Base-by-base conservation (phyloP, 495 filamentous ascomycete species). In the Endocarpon pusillum region DNA sequence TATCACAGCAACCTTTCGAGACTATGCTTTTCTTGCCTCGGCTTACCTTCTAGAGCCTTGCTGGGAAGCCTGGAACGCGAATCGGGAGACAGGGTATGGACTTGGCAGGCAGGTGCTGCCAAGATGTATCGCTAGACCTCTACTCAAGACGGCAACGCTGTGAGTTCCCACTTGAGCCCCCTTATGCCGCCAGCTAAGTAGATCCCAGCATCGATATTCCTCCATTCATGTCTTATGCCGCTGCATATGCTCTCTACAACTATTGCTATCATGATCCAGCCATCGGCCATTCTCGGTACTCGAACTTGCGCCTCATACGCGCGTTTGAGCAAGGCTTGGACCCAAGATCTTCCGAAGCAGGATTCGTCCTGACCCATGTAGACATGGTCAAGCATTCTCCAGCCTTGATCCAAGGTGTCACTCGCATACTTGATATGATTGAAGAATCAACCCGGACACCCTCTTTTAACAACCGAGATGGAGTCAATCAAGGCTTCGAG, bases 161-260 rank as follows among this genome's bases (percentile, higher is more conserved):
- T 91, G 65, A 59, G 79, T 71, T 19, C 33, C 12, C 32, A 21
- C 29, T 23, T 20, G 1, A 32, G 32, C 17, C 24, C 3, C 41
- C 21, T 23, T 40, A 18, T 36, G 9, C 25, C 35, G 16, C 17
- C 21, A 29, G 16, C 15, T 38, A 33, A 21, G 22, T 2, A 14
- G 14, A 32, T 32, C 3, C 9, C 38, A 63, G 60, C 18, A 36
- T 64, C 46, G 51, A 62, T 35, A 44, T 64, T 0, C 60, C 60
- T n/a, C 81, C 85, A 4, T 94, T 91, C 64, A 87, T 94, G 82
- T 83, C 87, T 44, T 93, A 93, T 53, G 85, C 85, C 9, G 85
- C 82, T 16, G 79, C 79, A 2, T 93, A 93, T 54, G 79, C 81
- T 28, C 71, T 93, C 30, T 92, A 76, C 69, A 94, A 94, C 61